Evolutionary conservation across 176 grass and related monocot genomes (phyloP).

Genomic region (barley (Hordeum vulgare)): DNA sequence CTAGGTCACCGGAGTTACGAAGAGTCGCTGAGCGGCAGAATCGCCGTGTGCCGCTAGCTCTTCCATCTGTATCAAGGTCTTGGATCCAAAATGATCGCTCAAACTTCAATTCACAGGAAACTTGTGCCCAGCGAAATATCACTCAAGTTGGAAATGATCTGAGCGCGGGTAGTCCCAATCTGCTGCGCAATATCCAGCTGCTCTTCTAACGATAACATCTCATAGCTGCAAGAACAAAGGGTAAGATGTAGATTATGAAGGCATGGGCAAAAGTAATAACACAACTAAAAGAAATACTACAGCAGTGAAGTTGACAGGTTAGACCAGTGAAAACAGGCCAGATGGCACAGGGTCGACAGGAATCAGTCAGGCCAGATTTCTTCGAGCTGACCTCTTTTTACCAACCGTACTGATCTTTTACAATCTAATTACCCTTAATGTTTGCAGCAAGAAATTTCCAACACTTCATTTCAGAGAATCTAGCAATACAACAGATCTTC

Average conservation of each 20-base stretch:
- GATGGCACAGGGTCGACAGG: not conserved
- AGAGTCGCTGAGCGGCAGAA: not conserved
- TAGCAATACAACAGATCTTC: not conserved
- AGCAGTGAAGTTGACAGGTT: not conserved
- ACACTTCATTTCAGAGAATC: not conserved
- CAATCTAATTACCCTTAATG: not conserved
- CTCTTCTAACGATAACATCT: constrained; percentile 82
- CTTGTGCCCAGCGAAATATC: constrained; percentile 80
- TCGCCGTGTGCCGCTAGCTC: not conserved
- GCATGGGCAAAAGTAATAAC: not conserved
- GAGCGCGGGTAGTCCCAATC: constrained; percentile 68
- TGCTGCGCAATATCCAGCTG: constrained; percentile 86
- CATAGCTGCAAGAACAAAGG: constrained; percentile 52
- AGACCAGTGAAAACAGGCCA: not conserved
- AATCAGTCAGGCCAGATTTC: not conserved
- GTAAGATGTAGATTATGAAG: not conserved
- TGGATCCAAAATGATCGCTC: not conserved
- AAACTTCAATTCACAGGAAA: constrained; percentile 45
- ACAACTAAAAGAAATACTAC: not conserved
- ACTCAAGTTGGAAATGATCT: constrained; percentile 79
- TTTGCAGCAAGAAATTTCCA: not conserved
- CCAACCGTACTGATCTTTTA: not conserved
- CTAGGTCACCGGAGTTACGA: not conserved
- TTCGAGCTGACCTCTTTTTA: not conserved
- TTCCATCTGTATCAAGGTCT: not conserved